Base-by-base conservation (phyloP, 331 rosid species). In the Dryas integrifolia region DNA sequence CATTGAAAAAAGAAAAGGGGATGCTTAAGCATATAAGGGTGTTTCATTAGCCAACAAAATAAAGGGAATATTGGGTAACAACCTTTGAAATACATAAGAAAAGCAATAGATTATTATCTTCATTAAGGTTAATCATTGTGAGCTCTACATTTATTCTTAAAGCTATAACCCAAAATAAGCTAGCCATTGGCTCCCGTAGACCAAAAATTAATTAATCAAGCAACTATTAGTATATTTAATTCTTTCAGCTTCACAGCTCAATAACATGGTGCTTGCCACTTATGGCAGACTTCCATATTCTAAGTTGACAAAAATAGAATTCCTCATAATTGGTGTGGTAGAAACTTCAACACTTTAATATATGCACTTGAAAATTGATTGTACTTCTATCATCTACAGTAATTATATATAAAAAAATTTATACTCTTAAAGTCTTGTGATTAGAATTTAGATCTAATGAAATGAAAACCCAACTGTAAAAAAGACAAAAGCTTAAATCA, bases 31-130 rank as follows among this genome's bases (percentile, higher is more conserved):
- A 64, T 58, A 14, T 10, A 58, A 50, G 21, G 21, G n/a, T 67
- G 65, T 66, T 72, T 61, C 30, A 11, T 61, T 66, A 63, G 77
- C 72, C 75, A 77, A 80, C 65, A 72, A 75, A 44, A 58, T 57
- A n/a, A 80, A 88, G 84, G 75, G 83, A 82, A 86, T 86, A 73
- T 78, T 9, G 82, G 79, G 70, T 71, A 75, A 82, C 76, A 58
- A 66, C 65, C 38, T 60, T 41, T 70, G 67, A 77, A 74, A 77
- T 18, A 58, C 74, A 50, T 59, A 30, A 52, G 64, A 74, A 50
- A 67, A 52, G 14, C 47, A 71, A 47, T 77, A 21, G 64, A 72
- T 81, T 67, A 52, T 44, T 72, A 24, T 40, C 30, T 40, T 53
- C 40, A 46, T 43, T 56, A 73, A 69, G 78, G 66, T 39, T 72